Base-by-base conservation (phyloP, 441 rosid genomes). In the Croton laevigatus region DNA sequence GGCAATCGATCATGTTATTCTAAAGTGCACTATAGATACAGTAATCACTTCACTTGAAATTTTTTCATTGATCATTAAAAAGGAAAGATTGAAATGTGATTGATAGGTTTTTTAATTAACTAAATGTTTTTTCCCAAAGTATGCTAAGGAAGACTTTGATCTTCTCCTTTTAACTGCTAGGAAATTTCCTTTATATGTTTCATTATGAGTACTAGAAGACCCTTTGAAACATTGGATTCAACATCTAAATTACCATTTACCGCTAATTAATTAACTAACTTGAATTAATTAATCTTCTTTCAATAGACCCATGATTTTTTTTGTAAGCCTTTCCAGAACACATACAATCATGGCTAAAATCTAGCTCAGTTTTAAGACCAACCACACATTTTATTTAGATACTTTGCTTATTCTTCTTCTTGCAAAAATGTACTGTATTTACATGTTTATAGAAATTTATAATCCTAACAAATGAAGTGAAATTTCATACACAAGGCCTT, bases 141-240 rank as follows among this genome's bases (percentile, higher is more conserved):
- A 22, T 36, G 71, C 40, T 66, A 14, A 27, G 20, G 42, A 46
- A 61, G 68, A 53, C 55, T 23, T 58, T 73, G 16, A 6, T 7
- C 65, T 20, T 40, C 62, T 38, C 3, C 59, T 36, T 67, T 9
- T 11, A 68, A 59, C 72, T 60, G 68, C 75, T 38, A 37, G 77
- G 86, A 85, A 85, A 59, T 68, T 85, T 85, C 88, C 83, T 72
- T 40, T 0, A 17, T 27, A 20, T 70, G 74, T 65, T 10, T 27
- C 32, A 75, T 73, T 83, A 23, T 3, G 64, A 38, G 78, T 78
- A 83, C 84, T 4, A 40, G n/a, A 13, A 54, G 40, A 4, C 38
- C 34, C 66, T 55, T 52, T 61, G 71, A 55, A 68, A 55, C 65
- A n/a, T 75, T 38, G 62, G 42, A 46, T 32, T 64, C 73, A 49